Evolutionary conservation across 805 yeast species (phyloP), one percentile per base, ranked within the genome.

Genomic region (Saturnispora galanensis): DNA sequence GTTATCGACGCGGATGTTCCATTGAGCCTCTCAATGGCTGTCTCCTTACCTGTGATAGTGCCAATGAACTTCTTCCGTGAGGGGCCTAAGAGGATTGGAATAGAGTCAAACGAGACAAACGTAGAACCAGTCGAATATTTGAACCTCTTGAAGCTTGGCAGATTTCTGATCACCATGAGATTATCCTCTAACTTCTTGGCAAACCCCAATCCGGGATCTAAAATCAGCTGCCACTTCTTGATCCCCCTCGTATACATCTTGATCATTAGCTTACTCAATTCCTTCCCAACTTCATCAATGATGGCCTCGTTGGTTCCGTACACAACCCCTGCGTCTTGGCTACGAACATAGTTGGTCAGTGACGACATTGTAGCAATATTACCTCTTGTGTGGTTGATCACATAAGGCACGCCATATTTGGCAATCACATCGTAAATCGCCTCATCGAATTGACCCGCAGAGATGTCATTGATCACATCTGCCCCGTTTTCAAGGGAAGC

Each of bases 171-270:
- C 1, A 87, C 54, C 17, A 71, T 70, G 30, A 89, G 52, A 59
- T 89, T 90, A 56, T 89, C 95, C 7, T 58, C 52, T n/a, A 72
- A 54, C 43, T 71, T 73, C 60, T 93, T 93, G n/a, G 97, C 97
- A 63, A 93, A 93, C 2, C 99, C 98, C 35, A 93, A 64, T 2
- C 98, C 98, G 0, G 99, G 98, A 59, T 93, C 99, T 4, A 88
- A 56, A 13, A 93, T 77, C 3, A 93, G 67, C 63, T 93, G 97
- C 96, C 96, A 93, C 61, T 90, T 78, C 47, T 71, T 69, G 1
- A 90, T 77, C 4, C 96, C 96, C 0, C 60, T 65, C 1, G 52
- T 54, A 37, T 74, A 63, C 10, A 95, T 95, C 44, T 65, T 69
- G 0, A 60, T 52, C 28, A 87, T 69, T 45, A 77, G 74, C 3